Evolutionary conservation across 1,284 basidiomycete species (phyloP).

Genomic region (Moesziomyces sp.): DNA sequence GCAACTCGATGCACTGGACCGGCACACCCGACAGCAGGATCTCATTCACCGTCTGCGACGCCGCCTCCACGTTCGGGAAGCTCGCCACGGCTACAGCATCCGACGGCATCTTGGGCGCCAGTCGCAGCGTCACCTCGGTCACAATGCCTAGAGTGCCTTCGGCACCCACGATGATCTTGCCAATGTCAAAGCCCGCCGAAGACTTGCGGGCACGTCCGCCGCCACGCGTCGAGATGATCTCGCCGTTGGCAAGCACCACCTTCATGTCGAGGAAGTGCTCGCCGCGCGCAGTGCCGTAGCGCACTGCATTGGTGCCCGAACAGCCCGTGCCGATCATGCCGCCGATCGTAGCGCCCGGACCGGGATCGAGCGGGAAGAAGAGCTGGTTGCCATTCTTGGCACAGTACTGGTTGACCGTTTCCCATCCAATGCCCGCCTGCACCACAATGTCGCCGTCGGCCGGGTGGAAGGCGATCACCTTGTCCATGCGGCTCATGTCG

Average conservation of each 20-base stretch:
- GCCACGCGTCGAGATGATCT: slow-evolving; percentile 90
- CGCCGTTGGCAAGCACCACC: slow-evolving; percentile 82
- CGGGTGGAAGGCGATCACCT: slow-evolving; percentile 71
- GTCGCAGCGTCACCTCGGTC: slow-evolving; percentile 85
- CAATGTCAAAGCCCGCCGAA: slow-evolving; percentile 88
- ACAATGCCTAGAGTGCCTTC: slow-evolving; percentile 94
- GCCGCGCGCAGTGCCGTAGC: slow-evolving; percentile 85
- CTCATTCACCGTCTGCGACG: slow-evolving; percentile 78
- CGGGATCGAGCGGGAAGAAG: slow-evolving; percentile 83
- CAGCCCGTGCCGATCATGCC: slow-evolving; percentile 82
- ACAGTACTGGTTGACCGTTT: slow-evolving; percentile 83
- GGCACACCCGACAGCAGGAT: slow-evolving; percentile 71
- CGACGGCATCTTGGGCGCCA: slow-evolving; percentile 79
- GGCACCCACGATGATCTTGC: slow-evolving; percentile 91
- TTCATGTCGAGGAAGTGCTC: slow-evolving; percentile 59
- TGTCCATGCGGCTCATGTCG: slow-evolving; percentile 85
- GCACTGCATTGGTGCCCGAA: slow-evolving; percentile 80
- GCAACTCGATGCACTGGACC: slow-evolving; percentile 72
- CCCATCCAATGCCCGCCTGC: slow-evolving; percentile 81
- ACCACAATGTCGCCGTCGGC: slow-evolving; percentile 62
- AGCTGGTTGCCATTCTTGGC: slow-evolving; percentile 78
- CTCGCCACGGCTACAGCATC: slow-evolving; percentile 73
- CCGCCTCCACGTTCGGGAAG: slow-evolving; percentile 71
- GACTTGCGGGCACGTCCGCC: slow-evolving; percentile 77
- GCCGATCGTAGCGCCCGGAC: slow-evolving; percentile 79